Percentiles rank a stretch among this genome's conserved stretches.
phyloP scores from a whole-genome alignment of 176 grass and related monocot genomes.

The Leersia perrieri region DNA sequence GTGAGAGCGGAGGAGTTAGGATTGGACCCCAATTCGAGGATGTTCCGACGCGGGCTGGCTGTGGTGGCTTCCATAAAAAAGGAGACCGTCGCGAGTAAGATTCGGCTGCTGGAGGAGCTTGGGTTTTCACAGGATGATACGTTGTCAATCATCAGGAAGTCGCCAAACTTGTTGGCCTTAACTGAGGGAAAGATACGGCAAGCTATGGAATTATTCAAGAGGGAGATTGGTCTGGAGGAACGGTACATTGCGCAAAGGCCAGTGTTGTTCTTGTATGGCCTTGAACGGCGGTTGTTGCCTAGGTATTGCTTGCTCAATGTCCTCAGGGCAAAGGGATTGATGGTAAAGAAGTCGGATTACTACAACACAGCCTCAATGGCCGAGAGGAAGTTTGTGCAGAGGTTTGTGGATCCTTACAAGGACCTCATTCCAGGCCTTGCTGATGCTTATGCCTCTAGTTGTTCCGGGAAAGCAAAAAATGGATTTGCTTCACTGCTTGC shows the following conservation, averaged over 20 bases:
- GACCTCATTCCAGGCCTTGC: slow-evolving; percentile 5
- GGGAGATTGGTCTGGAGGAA: slow-evolving; percentile 20
- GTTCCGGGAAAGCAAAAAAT: neutral
- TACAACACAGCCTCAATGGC: neutral
- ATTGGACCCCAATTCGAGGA: neutral
- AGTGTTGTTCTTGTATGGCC: slow-evolving; percentile 34
- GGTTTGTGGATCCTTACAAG: slow-evolving; percentile 32
- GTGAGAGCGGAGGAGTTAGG: slow-evolving; percentile 1
- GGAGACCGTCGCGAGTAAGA: neutral
- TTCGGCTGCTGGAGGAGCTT: neutral
- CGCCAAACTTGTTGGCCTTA: no score
- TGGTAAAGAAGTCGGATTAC: slow-evolving; percentile 29
- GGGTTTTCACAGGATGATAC: neutral
- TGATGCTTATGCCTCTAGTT: slow-evolving; percentile 10
- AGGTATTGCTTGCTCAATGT: slow-evolving; percentile 31
- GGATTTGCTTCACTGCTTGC: neutral
- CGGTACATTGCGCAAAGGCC: slow-evolving; percentile 28
- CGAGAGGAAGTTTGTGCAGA: slow-evolving; percentile 38
- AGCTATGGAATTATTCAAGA: neutral
- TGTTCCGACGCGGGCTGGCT: slow-evolving; percentile 16
- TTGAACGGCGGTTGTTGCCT: slow-evolving; percentile 48
- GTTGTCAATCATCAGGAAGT: neutral
- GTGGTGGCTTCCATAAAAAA: neutral
- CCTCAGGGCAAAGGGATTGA: slow-evolving; percentile 33
- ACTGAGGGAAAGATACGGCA: neutral